phyloP scores from a whole-genome alignment of 148 eudicot genomes.

The Vaccinium corymbosum region DNA sequence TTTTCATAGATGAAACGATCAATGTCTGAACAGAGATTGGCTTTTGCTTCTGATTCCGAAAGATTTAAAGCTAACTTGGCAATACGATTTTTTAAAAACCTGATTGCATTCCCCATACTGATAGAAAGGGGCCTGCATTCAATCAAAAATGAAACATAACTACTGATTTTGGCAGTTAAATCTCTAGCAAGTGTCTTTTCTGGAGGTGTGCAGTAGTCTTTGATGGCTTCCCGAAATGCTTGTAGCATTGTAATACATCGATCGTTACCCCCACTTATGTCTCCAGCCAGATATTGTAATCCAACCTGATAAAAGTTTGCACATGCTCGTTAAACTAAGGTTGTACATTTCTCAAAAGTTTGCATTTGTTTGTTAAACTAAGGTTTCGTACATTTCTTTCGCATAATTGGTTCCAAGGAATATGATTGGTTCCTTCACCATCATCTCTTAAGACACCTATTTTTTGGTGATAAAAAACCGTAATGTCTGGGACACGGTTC shows the following conservation, averaged over 20 bases:
- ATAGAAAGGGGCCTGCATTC: slow-evolving; percentile 89
- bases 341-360: no score
- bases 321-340: neutral
- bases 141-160: slow-evolving; percentile 67
- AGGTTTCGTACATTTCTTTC: neutral
- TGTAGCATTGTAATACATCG: slow-evolving; percentile 87
- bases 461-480: neutral
- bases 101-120: slow-evolving; percentile 95
- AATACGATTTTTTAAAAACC: slow-evolving; percentile 60
- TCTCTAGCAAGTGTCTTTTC: slow-evolving; percentile 68
- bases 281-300: slow-evolving; percentile 60
- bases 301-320: slow-evolving; percentile 61
- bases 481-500: neutral
- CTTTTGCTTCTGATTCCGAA: slow-evolving; percentile 72
- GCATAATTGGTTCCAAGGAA: neutral
- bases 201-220: slow-evolving; percentile 71
- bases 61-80: slow-evolving; percentile 49
- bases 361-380: no score
- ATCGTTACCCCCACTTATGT: slow-evolving; percentile 60
- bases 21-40: slow-evolving; percentile 53
- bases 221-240: slow-evolving; percentile 73
- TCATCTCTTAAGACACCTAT: neutral
- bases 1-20: slow-evolving; percentile 69
- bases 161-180: slow-evolving; percentile 63
- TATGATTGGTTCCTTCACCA: neutral